phyloP scores from a whole-genome alignment of 1,284 basidiomycete species.

The Irpex lacteus region DNA sequence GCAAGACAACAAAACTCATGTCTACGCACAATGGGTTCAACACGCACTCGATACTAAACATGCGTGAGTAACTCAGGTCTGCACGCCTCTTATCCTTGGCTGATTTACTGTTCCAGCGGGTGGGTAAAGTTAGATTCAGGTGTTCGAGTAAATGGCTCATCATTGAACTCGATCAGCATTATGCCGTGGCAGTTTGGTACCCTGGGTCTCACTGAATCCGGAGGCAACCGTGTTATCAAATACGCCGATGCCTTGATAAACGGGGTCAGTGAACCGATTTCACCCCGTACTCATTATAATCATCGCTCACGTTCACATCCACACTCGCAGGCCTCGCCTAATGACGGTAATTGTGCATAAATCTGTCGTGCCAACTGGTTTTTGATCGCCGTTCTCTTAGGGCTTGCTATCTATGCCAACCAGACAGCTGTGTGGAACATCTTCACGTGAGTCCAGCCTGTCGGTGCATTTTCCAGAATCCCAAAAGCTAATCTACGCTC shows the following conservation, averaged over 20 bases:
- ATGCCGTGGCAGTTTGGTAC: constrained; percentile 60
- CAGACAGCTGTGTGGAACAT: constrained; percentile 50
- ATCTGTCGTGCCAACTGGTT: not conserved
- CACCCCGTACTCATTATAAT: not conserved
- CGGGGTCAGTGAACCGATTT: constrained; percentile 31
- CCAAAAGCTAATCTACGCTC: not conserved
- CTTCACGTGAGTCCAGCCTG: constrained; percentile 39
- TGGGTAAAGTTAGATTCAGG: not conserved
- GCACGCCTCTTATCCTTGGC: not conserved
- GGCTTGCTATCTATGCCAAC: constrained; percentile 47
- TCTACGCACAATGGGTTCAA: constrained; percentile 51
- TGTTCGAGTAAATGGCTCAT: not conserved
- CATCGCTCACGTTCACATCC: not conserved
- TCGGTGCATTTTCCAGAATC: constrained; percentile 1
- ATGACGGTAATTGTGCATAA: constrained; percentile 40
- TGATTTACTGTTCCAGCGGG: constrained; percentile 8
- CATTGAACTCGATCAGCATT: constrained; percentile 32
- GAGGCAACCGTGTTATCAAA: constrained; percentile 52
- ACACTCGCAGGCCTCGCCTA: constrained; percentile 43
- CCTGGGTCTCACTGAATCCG: constrained; percentile 45
- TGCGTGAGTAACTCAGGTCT: constrained; percentile 35
- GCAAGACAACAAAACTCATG: constrained; percentile 46
- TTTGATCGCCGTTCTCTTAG: constrained; percentile 16
- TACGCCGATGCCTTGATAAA: constrained; percentile 49
- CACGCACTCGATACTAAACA: constrained; percentile 46